These are phyloP conservation scores for Paradendryphiella salina DNA, from an alignment of 2,329 filamentous ascomycete genomes.

Conservation along the genomic window DNA sequence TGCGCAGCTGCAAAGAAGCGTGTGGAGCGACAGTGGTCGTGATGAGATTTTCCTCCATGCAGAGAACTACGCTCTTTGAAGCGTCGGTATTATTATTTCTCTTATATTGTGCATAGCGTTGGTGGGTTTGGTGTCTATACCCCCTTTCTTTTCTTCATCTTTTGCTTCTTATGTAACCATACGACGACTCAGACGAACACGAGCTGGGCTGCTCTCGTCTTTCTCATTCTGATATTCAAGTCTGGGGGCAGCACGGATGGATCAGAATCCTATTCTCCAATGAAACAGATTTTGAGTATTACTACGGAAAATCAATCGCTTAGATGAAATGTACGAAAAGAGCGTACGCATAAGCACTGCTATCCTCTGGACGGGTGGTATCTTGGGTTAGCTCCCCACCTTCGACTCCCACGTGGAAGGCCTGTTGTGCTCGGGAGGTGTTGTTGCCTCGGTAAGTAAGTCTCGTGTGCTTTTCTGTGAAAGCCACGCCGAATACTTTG, in stretches of 20 bases:
- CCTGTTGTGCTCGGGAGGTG: not conserved
- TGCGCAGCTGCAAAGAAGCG: constrained; percentile 76
- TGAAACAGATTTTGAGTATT: not conserved
- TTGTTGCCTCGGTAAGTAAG: constrained; percentile 9
- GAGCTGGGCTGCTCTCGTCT: constrained; percentile 4
- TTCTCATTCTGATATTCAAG: constrained; percentile 15
- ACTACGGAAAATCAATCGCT: not conserved
- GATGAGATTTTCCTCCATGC: constrained; percentile 95
- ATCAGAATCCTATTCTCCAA: not conserved
- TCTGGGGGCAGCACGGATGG: not conserved
- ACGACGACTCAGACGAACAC: constrained; percentile 5
- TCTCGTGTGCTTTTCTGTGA: constrained; percentile 5
- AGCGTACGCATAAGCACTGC: not conserved
- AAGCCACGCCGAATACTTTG: not conserved
- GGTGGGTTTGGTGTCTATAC: constrained; percentile 26
- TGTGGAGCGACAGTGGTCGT: constrained; percentile 75
- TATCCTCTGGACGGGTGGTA: not conserved
- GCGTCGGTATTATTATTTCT: constrained; percentile 6
- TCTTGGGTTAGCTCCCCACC: not conserved
- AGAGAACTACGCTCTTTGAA: constrained; percentile 87
- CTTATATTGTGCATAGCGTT: constrained; percentile 36
- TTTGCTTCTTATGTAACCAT: constrained; percentile 18
- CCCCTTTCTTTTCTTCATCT: constrained; percentile 16
- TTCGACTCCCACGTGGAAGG: not conserved
- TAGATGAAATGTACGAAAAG: not conserved